Evolutionary conservation across 176 grass and related monocot genomes (phyloP), one percentile per base, ranked within the genome.

Genomic region (Musa acuminata): DNA sequence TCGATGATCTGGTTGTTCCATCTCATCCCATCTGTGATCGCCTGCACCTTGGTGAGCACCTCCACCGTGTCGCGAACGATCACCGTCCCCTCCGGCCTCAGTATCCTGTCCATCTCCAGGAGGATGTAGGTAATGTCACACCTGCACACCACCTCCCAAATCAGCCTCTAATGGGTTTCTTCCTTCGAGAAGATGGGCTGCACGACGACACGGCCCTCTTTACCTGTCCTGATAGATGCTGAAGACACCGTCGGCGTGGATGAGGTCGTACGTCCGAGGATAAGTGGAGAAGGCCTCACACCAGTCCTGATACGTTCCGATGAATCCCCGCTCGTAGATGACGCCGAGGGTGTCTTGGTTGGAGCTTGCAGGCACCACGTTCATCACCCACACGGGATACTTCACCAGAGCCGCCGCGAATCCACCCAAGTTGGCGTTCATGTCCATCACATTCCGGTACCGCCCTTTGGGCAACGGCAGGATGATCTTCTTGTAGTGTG

Each of bases 301-400:
- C 93, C 93, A 97, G 71, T 97, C 93, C 83, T 97, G 93, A 75
- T 93, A 93, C 2, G 93, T 97, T 70, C 93, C 93, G 29, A 97
- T 85, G 77, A 97, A 93, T 27, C 93, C 93, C 64, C 93, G 70
- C 63, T 97, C 90, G 2, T 88, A 97, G 50, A 97, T 88, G 11
- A 89, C 81, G 24, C 93, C 90, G 23, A 97, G 89, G 1, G 93
- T 97, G 79, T 93, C 87, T 50, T 25, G 76, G 27, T 83, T 84
- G 4, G 87, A 88, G 77, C 85, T 87, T 9, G 87, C 83, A 0
- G 93, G 90, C 2, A 93, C 85, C 0, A 93, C 93, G 0, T 97
- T 97, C 93, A 97, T 97, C 70, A 93, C 87, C 93, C 93, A 97
- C 55, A 90, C 77, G 22, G 87, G 87, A 73, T 88, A 88, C 79